Evolutionary conservation across 169 alveolate species (phyloP).

Genomic region (Plasmodium cynomolgi): DNA sequence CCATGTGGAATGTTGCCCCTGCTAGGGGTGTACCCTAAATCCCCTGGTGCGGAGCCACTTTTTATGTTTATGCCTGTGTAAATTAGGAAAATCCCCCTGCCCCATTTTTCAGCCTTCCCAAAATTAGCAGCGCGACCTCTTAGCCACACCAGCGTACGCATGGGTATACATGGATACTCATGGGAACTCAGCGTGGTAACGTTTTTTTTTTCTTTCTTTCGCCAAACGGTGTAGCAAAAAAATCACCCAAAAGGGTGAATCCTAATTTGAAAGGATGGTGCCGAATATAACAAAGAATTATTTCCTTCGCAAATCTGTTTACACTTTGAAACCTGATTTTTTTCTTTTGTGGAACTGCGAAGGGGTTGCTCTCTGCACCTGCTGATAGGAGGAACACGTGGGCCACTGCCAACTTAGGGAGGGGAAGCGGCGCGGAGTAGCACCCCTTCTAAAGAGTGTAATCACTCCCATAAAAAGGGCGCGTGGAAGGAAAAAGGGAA

Average conservation of each 20-base stretch:
- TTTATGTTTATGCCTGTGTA: conserved; percentile 27
- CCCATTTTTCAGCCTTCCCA: background rate
- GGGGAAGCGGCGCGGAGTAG: too few relatives aligned
- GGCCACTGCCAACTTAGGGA: background rate
- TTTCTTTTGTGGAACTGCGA: background rate
- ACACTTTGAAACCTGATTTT: background rate
- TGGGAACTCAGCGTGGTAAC: background rate
- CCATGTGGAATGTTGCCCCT: background rate
- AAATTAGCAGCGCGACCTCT: background rate
- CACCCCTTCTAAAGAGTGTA: background rate
- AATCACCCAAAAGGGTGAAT: background rate
- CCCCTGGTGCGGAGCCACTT: background rate
- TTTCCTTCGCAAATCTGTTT: background rate
- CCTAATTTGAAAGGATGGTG: background rate
- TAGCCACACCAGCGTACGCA: background rate
- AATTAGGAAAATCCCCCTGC: conserved; percentile 12
- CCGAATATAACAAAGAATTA: background rate
- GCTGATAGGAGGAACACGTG: background rate
- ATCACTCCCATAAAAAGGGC: background rate
- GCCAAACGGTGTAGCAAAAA: background rate
- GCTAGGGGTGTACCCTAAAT: background rate
- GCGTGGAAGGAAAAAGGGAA: background rate
- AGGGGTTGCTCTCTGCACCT: background rate
- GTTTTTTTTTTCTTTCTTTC: background rate
- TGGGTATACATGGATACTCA: background rate